A percentile compares a stretch with the other conserved stretches of the same genome.
These are phyloP conservation scores for Kwoniella dendrophila DNA, from an alignment of 768 basidiomycete genomes.

Conservation along the genomic window DNA sequence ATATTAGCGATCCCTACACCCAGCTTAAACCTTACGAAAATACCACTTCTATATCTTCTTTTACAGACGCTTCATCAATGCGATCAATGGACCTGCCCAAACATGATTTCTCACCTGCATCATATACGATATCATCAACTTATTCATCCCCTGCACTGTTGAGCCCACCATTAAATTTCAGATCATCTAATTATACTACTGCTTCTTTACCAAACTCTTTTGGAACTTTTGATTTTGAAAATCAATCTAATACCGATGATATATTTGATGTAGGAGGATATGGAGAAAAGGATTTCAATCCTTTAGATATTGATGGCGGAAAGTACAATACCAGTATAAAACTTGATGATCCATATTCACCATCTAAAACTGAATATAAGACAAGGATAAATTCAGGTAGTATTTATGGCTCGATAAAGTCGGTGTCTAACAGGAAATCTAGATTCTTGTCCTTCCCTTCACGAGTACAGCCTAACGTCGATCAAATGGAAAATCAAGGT, in stretches of 20 bases:
- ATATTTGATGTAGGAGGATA: neutral
- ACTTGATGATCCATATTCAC: conserved; percentile 7
- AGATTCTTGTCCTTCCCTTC: neutral
- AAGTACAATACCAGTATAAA: too few species aligned
- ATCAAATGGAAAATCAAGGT: too few species aligned
- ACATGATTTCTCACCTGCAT: conserved; percentile 3
- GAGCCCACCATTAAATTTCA: neutral
- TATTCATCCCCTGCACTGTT: conserved; percentile 3
- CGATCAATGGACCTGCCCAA: neutral
- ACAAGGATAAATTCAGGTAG: conserved; percentile 6
- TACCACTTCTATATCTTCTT: too few species aligned
- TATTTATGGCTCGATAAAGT: neutral
- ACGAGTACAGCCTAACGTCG: neutral
- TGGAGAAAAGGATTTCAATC: neutral
- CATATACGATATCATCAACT: conserved; percentile 10
- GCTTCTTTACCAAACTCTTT: neutral
- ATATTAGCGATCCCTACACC: neutral
- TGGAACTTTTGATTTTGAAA: neutral
- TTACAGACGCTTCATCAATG: too few species aligned
- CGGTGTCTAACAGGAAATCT: neutral
- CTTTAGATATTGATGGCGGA: too few species aligned
- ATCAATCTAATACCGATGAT: neutral
- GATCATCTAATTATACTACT: neutral
- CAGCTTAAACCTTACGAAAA: neutral
- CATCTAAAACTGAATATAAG: conserved; percentile 2